Evolutionary conservation across 2,329 filamentous ascomycete genomes (phyloP), one percentile per base, ranked within the genome.

Genomic region (Venturiaceae sp.): DNA sequence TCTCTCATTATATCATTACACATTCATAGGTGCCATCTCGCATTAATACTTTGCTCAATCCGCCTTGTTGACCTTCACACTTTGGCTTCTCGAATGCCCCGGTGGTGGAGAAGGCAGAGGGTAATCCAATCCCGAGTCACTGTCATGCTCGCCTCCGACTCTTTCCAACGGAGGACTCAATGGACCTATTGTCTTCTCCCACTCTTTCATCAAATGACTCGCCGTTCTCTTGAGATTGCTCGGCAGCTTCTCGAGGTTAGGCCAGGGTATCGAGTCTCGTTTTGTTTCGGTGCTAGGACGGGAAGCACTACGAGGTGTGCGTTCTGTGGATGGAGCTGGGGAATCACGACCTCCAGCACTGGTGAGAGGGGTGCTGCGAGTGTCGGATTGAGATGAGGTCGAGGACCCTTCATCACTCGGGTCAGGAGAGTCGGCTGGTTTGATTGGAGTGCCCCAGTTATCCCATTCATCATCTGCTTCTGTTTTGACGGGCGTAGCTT

Each of bases 151-250:
- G 26, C 39, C 16, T 13, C 37, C 53, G 5, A 39, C 26, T 30
- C 26, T 32, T 30, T 37, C 32, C 7, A 41, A 9, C 11, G 53
- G 32, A 14, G 53, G 53, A 30, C 53, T 46, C 3, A 34, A 30
- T 8, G 55, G 55, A 13, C 36, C 83, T 14, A 92, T 75, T 63
- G 83, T 88, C 71, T 84, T 89, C 75, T 97, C 92, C 89, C 90
- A 95, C 68, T 96, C 91, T 63, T 85, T 87, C 83, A 96, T 90
- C 59, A 96, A 78, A 62, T 87, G 88, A 36, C 85, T 88, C n/a
- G 92, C 89, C 0, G 89, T 92, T 37, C 84, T 82, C 69, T 90
- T 89, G 64, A 96, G 75, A 65, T 90, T 91, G 64, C 84, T 85
- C 0, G 91, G 88, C 44, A 91, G 74, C 63, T 86, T 84, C 68